phyloP scores from a whole-genome alignment of 805 yeast genomes.

The Zygoascus biomembranicola region DNA sequence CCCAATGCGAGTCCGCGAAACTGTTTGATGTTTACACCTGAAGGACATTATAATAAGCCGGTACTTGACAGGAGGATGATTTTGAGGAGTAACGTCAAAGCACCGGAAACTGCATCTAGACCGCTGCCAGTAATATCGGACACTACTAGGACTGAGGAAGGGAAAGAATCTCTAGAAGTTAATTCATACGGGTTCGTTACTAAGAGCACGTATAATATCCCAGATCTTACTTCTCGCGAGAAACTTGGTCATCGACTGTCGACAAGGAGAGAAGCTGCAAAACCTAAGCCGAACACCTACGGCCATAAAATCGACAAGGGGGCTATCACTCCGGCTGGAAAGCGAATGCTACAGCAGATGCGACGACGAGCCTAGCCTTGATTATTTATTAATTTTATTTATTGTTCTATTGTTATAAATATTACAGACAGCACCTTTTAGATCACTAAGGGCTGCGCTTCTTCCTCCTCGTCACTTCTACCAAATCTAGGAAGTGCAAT shows the following conservation, averaged over 20 bases:
- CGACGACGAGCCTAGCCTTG: not conserved
- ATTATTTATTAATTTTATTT: not conserved
- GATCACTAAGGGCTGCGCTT: slow-evolving; percentile 4
- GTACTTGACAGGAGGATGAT: not conserved
- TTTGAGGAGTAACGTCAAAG: not conserved
- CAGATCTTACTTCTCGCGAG: not conserved
- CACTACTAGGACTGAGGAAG: too few relatives aligned
- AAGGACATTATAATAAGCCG: not conserved
- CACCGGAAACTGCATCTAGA: not conserved
- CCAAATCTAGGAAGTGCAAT: not conserved
- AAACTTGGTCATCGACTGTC: not conserved
- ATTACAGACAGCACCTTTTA: slow-evolving; percentile 1
- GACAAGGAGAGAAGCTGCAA: not conserved
- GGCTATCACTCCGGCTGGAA: not conserved
- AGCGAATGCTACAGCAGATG: not conserved
- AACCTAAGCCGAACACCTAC: not conserved
- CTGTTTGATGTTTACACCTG: not conserved
- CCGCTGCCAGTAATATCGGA: not conserved
- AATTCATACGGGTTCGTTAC: not conserved
- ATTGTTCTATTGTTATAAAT: slow-evolving; percentile 3
- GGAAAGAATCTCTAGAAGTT: not conserved
- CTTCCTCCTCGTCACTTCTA: slow-evolving; percentile 5
- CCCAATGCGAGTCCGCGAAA: not conserved
- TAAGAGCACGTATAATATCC: not conserved
- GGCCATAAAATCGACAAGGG: not conserved